Evolutionary conservation across 140 eudicot genomes (phyloP).

Genomic region (Anethum foeniculum): DNA sequence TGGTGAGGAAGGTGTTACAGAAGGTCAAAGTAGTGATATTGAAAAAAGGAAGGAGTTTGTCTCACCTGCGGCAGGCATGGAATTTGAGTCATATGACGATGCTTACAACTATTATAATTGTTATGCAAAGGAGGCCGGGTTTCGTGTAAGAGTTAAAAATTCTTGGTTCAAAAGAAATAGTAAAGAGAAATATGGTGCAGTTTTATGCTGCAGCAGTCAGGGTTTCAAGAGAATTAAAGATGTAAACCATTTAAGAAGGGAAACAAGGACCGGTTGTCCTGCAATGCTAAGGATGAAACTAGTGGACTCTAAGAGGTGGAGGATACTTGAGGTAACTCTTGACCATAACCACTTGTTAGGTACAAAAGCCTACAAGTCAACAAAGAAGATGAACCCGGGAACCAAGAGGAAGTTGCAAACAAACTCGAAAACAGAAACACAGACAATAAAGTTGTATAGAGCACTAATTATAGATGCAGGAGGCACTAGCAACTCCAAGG

Average conservation of each 20-base stretch:
- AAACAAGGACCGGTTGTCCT: conserved; percentile 93
- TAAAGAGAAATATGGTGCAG: conserved; percentile 87
- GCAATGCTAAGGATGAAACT: conserved; percentile 88
- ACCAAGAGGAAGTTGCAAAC: conserved; percentile 39
- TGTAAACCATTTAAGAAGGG: conserved; percentile 61
- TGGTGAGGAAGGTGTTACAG: conserved; percentile 27
- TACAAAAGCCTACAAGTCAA: conserved; percentile 36
- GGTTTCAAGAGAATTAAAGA: conserved; percentile 83
- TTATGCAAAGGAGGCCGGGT: conserved; percentile 76
- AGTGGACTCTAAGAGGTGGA: conserved; percentile 80
- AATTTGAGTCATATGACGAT: conserved; percentile 88
- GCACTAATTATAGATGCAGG: conserved; percentile 75
- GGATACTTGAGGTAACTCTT: conserved; percentile 66
- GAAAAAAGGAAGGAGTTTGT: conserved; percentile 61
- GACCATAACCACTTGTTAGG: conserved; percentile 86
- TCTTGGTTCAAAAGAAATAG: conserved; percentile 87
- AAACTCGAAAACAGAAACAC: conserved; percentile 43
- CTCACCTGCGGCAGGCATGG: conserved; percentile 82
- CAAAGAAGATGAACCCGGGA: conserved; percentile 36
- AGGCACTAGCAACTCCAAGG: conserved; percentile 31
- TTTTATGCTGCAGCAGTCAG: conserved; percentile 81
- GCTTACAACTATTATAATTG: conserved; percentile 80
- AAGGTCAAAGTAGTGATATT: conserved; percentile 25
- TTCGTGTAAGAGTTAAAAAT: conserved; percentile 76
- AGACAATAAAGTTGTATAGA: conserved; percentile 52